phyloP scores from a whole-genome alignment of 345 rosid species.

The Pelargonium nanum region DNA sequence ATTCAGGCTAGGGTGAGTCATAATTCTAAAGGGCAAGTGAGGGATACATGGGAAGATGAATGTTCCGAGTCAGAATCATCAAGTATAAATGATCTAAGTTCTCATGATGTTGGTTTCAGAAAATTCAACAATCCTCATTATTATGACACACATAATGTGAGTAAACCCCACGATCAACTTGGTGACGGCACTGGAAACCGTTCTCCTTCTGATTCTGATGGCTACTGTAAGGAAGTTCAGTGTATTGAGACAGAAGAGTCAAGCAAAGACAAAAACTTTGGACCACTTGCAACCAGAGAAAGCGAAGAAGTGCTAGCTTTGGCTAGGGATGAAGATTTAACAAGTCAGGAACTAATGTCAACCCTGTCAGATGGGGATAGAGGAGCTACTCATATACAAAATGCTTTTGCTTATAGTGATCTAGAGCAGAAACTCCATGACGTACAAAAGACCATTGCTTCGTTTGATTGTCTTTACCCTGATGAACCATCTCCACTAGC shows the following conservation, averaged over 20 bases:
- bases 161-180: constrained; percentile 17
- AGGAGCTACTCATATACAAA: constrained; percentile 25
- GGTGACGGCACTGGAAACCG: constrained; percentile 23
- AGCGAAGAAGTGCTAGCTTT: constrained; percentile 20
- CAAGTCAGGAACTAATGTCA: constrained; percentile 16
- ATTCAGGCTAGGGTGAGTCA: constrained; percentile 36
- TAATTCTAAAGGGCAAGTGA: constrained; percentile 23
- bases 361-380: constrained; percentile 22
- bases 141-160: constrained; percentile 37
- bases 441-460: constrained; percentile 36
- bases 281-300: constrained; percentile 29
- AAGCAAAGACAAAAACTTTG: constrained; percentile 21
- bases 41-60: constrained; percentile 55
- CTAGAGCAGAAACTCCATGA: constrained; percentile 43
- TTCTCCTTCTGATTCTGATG: constrained; percentile 51
- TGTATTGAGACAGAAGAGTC: constrained; percentile 64
- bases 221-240: constrained; percentile 77
- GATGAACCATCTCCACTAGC: constrained; percentile 15
- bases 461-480: constrained; percentile 24
- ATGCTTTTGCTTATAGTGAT: constrained; percentile 31
- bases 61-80: constrained; percentile 57
- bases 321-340: constrained; percentile 20
- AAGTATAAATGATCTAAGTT: constrained; percentile 25
- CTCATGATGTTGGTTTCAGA: constrained; percentile 7
- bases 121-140: constrained; percentile 15